These are phyloP conservation scores for Coemansia sp. DNA, from an alignment of 192 early-diverging fungal genomes.

Conservation along the genomic window DNA sequence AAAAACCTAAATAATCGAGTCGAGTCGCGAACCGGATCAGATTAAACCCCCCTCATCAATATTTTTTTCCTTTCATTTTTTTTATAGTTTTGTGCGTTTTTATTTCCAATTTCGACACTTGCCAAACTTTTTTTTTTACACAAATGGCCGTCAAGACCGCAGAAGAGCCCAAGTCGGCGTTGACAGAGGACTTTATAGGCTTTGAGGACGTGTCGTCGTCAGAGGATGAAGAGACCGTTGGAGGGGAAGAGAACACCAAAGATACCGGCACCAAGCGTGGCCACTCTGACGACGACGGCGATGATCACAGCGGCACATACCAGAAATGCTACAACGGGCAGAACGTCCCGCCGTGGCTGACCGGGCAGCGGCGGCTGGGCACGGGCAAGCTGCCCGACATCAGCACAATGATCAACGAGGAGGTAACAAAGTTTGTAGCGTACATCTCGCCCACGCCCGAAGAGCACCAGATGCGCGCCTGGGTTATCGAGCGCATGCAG, in stretches of 20 bases:
- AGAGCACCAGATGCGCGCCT: conserved; percentile 74
- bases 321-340: conserved; percentile 44
- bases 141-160: neutral
- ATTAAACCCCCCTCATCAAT: neutral
- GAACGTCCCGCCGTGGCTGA: conserved; percentile 48
- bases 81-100: neutral
- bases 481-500: conserved; percentile 66
- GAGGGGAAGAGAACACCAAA: neutral
- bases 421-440: conserved; percentile 72
- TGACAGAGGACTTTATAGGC: conserved; percentile 26
- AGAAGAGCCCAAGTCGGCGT: neutral
- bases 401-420: conserved; percentile 55
- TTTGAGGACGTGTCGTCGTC: conserved; percentile 15
- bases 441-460: conserved; percentile 80
- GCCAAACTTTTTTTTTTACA: neutral
- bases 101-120: neutral
- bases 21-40: neutral
- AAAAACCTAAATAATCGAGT: too few species aligned
- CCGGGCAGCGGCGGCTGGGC: conserved; percentile 26
- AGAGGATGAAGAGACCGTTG: neutral
- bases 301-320: conserved; percentile 7
- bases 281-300: conserved; percentile 5
- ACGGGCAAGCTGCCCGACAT: conserved; percentile 37
- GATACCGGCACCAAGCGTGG: conserved; percentile 10
- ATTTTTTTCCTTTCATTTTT: neutral